Conservation (phyloP, 2,329 filamentous ascomycete species). For the Pleomassaria siparia region DNA sequence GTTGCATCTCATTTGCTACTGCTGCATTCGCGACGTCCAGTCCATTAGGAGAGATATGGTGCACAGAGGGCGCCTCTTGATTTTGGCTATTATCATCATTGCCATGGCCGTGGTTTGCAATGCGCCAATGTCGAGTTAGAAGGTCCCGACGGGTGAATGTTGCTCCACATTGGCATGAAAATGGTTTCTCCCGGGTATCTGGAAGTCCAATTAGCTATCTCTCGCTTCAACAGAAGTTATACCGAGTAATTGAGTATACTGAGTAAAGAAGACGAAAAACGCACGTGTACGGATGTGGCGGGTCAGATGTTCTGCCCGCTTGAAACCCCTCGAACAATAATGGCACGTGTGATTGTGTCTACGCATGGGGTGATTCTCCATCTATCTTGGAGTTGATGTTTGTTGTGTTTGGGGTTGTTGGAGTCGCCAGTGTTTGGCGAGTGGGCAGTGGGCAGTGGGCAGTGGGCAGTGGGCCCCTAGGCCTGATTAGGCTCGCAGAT, state of each 20-base stretch:
- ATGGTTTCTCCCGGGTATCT: slow-evolving; percentile 37
- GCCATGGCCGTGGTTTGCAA: slow-evolving; percentile 23
- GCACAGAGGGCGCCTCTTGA: neutral
- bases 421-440: too few species aligned
- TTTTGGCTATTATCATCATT: neutral
- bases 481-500: too few species aligned
- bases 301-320: slow-evolving; percentile 33
- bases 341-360: slow-evolving; percentile 26
- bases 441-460: too few species aligned
- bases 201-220: slow-evolving; percentile 13
- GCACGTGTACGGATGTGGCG: slow-evolving; percentile 35
- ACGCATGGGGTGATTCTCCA: neutral
- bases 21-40: neutral
- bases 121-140: slow-evolving; percentile 34
- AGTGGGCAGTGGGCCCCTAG: too few species aligned
- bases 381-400: neutral
- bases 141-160: slow-evolving; percentile 32
- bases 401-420: neutral
- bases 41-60: neutral
- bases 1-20: neutral
- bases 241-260: too few species aligned
- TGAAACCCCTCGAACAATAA: slow-evolving; percentile 31
- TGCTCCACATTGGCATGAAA: slow-evolving; percentile 28
- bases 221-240: slow-evolving; percentile 2
- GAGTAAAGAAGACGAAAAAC: slow-evolving; percentile 20